Evolutionary conservation across 2,329 filamentous ascomycete species (phyloP).

Genomic region (Trichoderma arundinaceum): DNA sequence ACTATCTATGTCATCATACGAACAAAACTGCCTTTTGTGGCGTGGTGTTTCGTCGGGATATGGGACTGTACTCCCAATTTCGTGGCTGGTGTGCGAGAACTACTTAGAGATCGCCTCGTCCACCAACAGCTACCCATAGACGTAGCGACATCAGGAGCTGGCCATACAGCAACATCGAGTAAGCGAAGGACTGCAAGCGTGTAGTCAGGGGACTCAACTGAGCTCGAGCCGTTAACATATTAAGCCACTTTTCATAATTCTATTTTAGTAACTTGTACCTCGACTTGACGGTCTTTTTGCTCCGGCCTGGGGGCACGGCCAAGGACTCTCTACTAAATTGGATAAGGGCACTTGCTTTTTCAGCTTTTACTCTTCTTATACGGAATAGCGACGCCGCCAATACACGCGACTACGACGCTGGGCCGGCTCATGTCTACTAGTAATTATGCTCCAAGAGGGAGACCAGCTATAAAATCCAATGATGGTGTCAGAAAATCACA

Average conservation of each 20-base stretch:
- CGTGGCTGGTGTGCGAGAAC: not conserved
- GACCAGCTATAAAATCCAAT: not conserved
- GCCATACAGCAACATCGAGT: not conserved
- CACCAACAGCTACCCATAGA: not conserved
- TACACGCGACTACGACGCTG: not conserved
- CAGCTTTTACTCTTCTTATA: no score
- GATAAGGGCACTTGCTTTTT: no score
- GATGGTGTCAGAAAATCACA: not conserved
- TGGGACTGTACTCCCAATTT: not conserved
- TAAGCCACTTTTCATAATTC: not conserved
- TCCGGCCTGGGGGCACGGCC: not conserved
- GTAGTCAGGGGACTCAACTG: not conserved
- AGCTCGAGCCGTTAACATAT: not conserved
- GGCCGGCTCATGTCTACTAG: no score
- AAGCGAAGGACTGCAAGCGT: not conserved
- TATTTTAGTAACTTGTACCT: not conserved
- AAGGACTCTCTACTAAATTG: not conserved
- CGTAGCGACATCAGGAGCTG: not conserved
- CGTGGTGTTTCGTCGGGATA: not conserved
- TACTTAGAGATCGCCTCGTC: not conserved
- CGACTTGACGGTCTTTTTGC: not conserved
- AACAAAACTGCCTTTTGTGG: not conserved
- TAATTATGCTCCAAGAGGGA: no score
- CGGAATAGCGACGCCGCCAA: no score
- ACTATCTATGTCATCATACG: not conserved